Conservation (phyloP, 1,284 basidiomycete species). For the Tilletia caries region DNA sequence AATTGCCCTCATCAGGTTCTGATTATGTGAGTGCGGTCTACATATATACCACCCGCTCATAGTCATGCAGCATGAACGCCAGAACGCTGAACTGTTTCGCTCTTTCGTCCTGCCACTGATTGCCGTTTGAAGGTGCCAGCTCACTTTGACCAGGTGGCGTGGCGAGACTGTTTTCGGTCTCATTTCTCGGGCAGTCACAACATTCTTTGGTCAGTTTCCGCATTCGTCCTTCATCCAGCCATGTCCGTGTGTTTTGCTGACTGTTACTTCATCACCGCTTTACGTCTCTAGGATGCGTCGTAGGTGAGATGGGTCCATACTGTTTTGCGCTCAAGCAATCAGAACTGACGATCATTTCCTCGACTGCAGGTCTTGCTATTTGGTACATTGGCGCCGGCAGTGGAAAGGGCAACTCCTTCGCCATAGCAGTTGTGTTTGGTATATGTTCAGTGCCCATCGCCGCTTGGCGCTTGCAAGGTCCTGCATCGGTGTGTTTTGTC, state of each 20-base stretch:
- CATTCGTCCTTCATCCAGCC: too few relatives aligned
- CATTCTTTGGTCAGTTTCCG: conserved; percentile 27
- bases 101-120: not conserved
- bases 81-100: not conserved
- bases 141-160: conserved; percentile 41
- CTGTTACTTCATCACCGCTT: too few relatives aligned
- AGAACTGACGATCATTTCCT: not conserved
- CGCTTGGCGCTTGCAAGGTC: conserved; percentile 67
- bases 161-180: conserved; percentile 48
- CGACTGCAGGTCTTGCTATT: conserved; percentile 64
- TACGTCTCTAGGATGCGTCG: not conserved
- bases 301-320: not conserved
- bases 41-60: too few relatives aligned
- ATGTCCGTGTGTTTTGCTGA: too few relatives aligned
- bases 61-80: too few relatives aligned
- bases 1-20: too few relatives aligned
- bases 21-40: not conserved
- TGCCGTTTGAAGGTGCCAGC: conserved; percentile 41
- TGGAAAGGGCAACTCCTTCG: conserved; percentile 62
- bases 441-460: conserved; percentile 66
- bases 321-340: not conserved
- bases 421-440: conserved; percentile 67
- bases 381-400: conserved; percentile 65
- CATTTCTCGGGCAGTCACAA: conserved; percentile 37
- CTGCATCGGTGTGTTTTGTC: conserved; percentile 56